These are phyloP conservation scores for Hymenoscyphus albidus DNA, from an alignment of 2,329 filamentous ascomycete species.

Conservation along the genomic window DNA sequence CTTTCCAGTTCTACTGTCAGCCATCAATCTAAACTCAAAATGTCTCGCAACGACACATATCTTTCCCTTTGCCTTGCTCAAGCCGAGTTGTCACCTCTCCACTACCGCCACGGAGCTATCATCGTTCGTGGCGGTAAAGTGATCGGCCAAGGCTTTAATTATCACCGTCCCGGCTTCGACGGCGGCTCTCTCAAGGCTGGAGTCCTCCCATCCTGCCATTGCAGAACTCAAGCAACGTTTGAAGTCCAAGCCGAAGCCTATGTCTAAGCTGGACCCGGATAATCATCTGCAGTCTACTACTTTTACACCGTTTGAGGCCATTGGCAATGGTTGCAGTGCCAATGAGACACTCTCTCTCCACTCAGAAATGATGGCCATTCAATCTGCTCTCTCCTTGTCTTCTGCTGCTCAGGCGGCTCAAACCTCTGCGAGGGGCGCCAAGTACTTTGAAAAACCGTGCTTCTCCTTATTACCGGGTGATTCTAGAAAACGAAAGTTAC, in stretches of 20 bases:
- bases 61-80: constrained; percentile 49
- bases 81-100: constrained; percentile 46
- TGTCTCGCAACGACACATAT: constrained; percentile 42
- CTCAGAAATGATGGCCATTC: constrained; percentile 54
- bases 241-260: constrained; percentile 39
- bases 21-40: constrained; percentile 15
- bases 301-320: constrained; percentile 37
- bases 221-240: constrained; percentile 32
- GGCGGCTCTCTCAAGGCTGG: constrained; percentile 48
- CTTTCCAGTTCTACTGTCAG: background rate
- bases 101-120: constrained; percentile 48
- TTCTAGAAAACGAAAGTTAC: constrained; percentile 46
- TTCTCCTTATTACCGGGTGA: constrained; percentile 43
- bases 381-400: constrained; percentile 45
- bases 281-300: constrained; percentile 26
- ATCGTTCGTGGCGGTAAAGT: constrained; percentile 51
- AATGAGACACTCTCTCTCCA: constrained; percentile 49
- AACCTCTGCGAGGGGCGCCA: constrained; percentile 33
- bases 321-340: constrained; percentile 38
- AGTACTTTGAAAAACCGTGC: constrained; percentile 47
- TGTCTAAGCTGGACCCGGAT: constrained; percentile 35
- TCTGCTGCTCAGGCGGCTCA: constrained; percentile 39
- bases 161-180: constrained; percentile 47
- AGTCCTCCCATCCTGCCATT: constrained; percentile 37
- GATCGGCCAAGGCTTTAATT: constrained; percentile 49